Percentiles rank a stretch among this genome's conserved stretches.
These are phyloP conservation scores for Balakata baccata DNA, from an alignment of 345 rosid species.

Conservation along the genomic window DNA sequence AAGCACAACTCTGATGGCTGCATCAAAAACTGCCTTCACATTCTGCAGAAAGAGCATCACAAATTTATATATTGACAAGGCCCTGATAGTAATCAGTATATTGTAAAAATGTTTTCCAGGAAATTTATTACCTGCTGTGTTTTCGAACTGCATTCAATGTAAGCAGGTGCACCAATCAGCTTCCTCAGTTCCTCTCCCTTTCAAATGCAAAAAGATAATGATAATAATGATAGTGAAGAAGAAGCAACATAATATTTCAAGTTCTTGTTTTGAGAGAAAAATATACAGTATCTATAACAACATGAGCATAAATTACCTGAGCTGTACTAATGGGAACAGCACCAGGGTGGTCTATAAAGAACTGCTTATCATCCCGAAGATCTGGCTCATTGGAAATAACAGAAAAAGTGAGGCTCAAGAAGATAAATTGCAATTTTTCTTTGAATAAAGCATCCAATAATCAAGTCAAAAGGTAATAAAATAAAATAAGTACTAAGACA, in stretches of 20 bases:
- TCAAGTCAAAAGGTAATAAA: neutral
- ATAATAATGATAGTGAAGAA: neutral
- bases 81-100: neutral
- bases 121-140: constrained; percentile 65
- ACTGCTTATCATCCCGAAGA: constrained; percentile 38
- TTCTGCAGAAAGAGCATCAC: constrained; percentile 41
- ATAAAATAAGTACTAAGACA: neutral
- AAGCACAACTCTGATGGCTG: constrained; percentile 81
- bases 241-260: neutral
- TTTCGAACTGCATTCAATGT: constrained; percentile 91
- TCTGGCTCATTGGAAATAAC: constrained; percentile 18
- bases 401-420: neutral
- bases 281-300: neutral
- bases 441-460: neutral
- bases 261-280: neutral
- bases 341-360: constrained; percentile 35
- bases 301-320: constrained; percentile 17
- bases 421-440: neutral
- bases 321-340: constrained; percentile 33
- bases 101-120: neutral
- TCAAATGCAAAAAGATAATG: neutral
- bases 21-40: constrained; percentile 82
- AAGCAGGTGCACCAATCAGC: constrained; percentile 77
- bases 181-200: constrained; percentile 97
- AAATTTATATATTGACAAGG: neutral